Evolutionary conservation across 805 yeast genomes (phyloP).

Genomic region (Schizosaccharomyces osmophilus): DNA sequence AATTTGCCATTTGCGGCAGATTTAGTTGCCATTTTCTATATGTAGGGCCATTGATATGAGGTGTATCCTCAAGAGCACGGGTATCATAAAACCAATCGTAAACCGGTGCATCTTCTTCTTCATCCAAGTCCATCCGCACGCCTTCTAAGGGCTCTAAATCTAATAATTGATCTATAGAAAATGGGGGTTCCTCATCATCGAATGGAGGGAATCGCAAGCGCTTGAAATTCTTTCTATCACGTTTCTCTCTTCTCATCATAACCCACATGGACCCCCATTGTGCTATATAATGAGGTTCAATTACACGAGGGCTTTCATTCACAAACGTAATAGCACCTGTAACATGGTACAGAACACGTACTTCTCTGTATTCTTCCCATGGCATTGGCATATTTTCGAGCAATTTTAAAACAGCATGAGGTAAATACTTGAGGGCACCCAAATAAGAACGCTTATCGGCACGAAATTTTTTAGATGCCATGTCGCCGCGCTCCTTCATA

Average conservation of each 20-base stretch:
- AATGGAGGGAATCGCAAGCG: slow-evolving; percentile 87
- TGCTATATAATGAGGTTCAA: slow-evolving; percentile 73
- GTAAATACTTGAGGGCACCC: slow-evolving; percentile 83
- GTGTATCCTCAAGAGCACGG: slow-evolving; percentile 36
- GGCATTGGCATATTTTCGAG: slow-evolving; percentile 96
- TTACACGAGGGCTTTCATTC: slow-evolving; percentile 73
- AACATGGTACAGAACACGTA: slow-evolving; percentile 64
- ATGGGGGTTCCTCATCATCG: slow-evolving; percentile 91
- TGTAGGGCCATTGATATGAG: slow-evolving; percentile 48
- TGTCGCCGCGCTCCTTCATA: slow-evolving; percentile 60
- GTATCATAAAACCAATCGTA: slow-evolving; percentile 63
- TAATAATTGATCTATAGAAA: slow-evolving; percentile 51
- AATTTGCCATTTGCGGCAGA: slow-evolving; percentile 33
- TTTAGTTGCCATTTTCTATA: slow-evolving; percentile 49
- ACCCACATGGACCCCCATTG: slow-evolving; percentile 92
- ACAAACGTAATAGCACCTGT: slow-evolving; percentile 92
- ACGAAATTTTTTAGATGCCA: slow-evolving; percentile 53
- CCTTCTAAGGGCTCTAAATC: slow-evolving; percentile 51
- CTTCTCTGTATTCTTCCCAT: slow-evolving; percentile 77
- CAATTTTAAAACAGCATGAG: slow-evolving; percentile 75
- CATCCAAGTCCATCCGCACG: slow-evolving; percentile 40
- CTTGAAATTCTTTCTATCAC: slow-evolving; percentile 71
- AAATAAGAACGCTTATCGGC: slow-evolving; percentile 68
- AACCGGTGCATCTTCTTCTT: slow-evolving; percentile 33
- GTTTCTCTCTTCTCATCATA: slow-evolving; percentile 79